A percentile compares a stretch with the other conserved stretches of the same genome.
phyloP scores from a whole-genome alignment of 495 filamentous ascomycete species.

The Sabuloglossum arenarium region DNA sequence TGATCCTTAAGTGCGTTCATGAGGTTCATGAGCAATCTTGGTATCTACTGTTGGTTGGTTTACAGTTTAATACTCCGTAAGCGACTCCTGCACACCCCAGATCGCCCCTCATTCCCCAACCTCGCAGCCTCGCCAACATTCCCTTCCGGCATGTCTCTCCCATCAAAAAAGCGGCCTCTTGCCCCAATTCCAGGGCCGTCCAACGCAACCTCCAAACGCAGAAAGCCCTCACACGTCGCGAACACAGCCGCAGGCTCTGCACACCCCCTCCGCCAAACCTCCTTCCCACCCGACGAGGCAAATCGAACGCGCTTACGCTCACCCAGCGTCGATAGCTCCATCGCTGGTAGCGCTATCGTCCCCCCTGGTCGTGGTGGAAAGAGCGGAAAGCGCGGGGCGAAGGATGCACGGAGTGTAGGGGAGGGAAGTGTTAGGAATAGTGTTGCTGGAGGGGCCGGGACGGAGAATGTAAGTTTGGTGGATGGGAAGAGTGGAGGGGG shows the following conservation, averaged over 20 bases:
- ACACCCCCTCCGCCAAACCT: slow-evolving; percentile 76
- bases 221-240: slow-evolving; percentile 35
- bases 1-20: too few relatives aligned
- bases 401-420: slow-evolving; percentile 13
- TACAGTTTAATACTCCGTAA: too few relatives aligned
- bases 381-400: slow-evolving; percentile 33
- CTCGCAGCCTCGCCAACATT: slow-evolving; percentile 6
- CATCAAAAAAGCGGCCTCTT: slow-evolving; percentile 6
- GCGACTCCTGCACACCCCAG: too few relatives aligned
- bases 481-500: slow-evolving; percentile 23
- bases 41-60: too few relatives aligned
- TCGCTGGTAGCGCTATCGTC: neutral
- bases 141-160: neutral
- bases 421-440: slow-evolving; percentile 1
- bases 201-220: slow-evolving; percentile 29
- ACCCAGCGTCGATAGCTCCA: slow-evolving; percentile 37
- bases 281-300: slow-evolving; percentile 45
- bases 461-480: slow-evolving; percentile 24
- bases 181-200: neutral
- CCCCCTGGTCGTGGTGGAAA: slow-evolving; percentile 26
- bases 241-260: slow-evolving; percentile 20
- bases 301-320: slow-evolving; percentile 31
- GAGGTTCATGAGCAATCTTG: too few relatives aligned
- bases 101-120: slow-evolving; percentile 7
- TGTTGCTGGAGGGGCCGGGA: neutral